Evolutionary conservation across 1,284 basidiomycete genomes (phyloP).

Genomic region (Apiotrichum montevideense): DNA sequence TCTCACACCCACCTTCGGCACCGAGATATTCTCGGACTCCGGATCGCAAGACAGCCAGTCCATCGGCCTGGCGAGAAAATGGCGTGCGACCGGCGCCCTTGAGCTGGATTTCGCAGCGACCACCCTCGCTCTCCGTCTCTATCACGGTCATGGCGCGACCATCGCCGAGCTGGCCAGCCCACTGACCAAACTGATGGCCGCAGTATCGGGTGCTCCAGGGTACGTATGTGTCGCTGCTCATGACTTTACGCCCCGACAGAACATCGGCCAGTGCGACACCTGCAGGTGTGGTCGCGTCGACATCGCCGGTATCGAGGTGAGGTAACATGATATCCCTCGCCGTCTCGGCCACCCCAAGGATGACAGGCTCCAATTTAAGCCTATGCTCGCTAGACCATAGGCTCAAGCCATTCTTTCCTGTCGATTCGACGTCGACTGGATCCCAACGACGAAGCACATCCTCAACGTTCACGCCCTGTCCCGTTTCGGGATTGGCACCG

Average conservation of each 20-base stretch:
- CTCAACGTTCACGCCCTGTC: conserved; percentile 48
- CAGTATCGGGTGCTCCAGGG: conserved; percentile 81
- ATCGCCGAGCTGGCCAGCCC: conserved; percentile 96
- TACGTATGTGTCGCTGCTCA: conserved; percentile 60
- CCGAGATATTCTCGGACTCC: conserved; percentile 87
- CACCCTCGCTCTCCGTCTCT: conserved; percentile 61
- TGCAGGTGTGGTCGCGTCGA: conserved; percentile 58
- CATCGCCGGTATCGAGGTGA: conserved; percentile 67
- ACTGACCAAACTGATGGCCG: conserved; percentile 86
- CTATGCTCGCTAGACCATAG: conserved; percentile 48
- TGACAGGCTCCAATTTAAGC: conserved; percentile 54
- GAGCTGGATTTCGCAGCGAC: conserved; percentile 76
- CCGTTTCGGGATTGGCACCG: conserved; percentile 54
- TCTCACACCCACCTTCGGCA: conserved; percentile 60
- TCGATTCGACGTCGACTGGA: conserved; percentile 24
- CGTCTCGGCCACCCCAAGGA: conserved; percentile 61
- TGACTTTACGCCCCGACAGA: conserved; percentile 67
- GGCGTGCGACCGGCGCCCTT: conserved; percentile 93
- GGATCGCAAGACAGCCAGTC: conserved; percentile 83
- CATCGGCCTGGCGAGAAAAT: conserved; percentile 85
- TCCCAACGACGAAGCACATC: conserved; percentile 54
- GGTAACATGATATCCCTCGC: conserved; percentile 72
- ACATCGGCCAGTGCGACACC: conserved; percentile 71
- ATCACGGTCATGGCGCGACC: conserved; percentile 84
- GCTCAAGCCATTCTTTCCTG: conserved; percentile 22